Percentiles rank a stretch among this genome's conserved stretches.
Evolutionary conservation across 768 basidiomycete species (phyloP).

Genomic region (Termitomyces sp.): DNA sequence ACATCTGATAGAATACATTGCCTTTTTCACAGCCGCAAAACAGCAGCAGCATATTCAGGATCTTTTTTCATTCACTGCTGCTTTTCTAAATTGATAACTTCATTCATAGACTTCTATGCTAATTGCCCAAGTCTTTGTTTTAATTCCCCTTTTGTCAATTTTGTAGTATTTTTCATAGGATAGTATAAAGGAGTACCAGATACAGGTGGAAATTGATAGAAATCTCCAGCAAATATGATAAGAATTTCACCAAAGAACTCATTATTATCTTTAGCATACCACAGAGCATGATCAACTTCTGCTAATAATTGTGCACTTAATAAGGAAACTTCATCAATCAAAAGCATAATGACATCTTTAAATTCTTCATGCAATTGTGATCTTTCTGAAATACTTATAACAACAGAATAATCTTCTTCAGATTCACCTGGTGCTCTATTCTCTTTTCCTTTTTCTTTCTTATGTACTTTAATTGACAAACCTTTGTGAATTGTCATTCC

Average conservation of each 20-base stretch:
- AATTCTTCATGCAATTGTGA: conserved; percentile 19
- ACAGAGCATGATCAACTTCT: conserved; percentile 24
- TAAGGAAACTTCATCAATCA: conserved; percentile 29
- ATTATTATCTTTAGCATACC: conserved; percentile 19
- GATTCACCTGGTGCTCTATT: conserved; percentile 9
- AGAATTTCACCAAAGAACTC: conserved; percentile 26
- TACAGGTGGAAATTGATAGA: conserved; percentile 30
- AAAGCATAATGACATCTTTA: conserved; percentile 19
- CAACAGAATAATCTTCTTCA: neutral
- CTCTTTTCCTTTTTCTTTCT: conserved; percentile 12
- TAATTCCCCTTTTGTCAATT: too few species aligned
- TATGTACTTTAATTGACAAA: too few species aligned
- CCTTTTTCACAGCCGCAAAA: conserved; percentile 6
- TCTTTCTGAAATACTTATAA: conserved; percentile 14
- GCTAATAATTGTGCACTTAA: conserved; percentile 18
- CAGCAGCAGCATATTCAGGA: neutral
- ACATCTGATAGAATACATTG: too few species aligned
- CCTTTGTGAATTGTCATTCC: too few species aligned
- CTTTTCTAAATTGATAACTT: neutral
- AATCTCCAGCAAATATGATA: conserved; percentile 30
- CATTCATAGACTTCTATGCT: neutral
- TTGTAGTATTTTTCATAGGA: conserved; percentile 9
- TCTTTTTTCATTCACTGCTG: conserved; percentile 1
- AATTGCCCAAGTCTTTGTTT: neutral
- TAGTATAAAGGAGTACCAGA: conserved; percentile 23